A percentile compares a stretch with the other conserved stretches of the same genome.
Conservation (phyloP, 2,329 filamentous ascomycete species). For the Myotisia sp. region DNA sequence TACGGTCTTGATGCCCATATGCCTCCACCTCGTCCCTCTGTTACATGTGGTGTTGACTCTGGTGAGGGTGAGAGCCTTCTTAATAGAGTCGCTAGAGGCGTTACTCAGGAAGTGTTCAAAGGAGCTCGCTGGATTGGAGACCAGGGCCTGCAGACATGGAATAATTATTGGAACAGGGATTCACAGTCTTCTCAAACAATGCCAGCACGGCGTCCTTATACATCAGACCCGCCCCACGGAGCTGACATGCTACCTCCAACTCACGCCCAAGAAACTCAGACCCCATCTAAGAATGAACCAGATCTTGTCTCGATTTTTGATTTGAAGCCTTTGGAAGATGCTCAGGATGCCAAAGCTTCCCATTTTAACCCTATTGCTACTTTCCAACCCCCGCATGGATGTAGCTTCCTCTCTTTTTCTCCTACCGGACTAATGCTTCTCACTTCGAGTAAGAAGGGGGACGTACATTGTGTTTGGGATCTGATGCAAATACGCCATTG, state of each 20-base stretch:
- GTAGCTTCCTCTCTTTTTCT: constrained; percentile 36
- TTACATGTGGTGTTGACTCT: constrained; percentile 33
- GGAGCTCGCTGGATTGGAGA: constrained; percentile 37
- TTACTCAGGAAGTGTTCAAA: constrained; percentile 36
- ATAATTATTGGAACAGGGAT: constrained; percentile 37
- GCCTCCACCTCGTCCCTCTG: constrained; percentile 28
- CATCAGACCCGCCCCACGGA: constrained; percentile 13
- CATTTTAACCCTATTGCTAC: constrained; percentile 28
- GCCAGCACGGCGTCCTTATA: constrained; percentile 18
- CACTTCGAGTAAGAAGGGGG: constrained; percentile 36
- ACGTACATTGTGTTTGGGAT: constrained; percentile 39
- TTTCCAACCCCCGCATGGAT: constrained; percentile 36
- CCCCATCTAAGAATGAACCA: constrained; percentile 24
- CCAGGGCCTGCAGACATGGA: constrained; percentile 37
- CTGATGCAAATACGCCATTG: constrained; percentile 35
- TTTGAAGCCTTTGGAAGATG: constrained; percentile 30
- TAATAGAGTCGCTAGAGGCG: constrained; percentile 34
- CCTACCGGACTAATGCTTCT: constrained; percentile 35
- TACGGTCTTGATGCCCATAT: constrained; percentile 30
- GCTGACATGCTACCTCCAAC: constrained; percentile 33
- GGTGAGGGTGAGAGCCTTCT: constrained; percentile 35
- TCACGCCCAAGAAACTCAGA: constrained; percentile 29
- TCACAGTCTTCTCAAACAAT: constrained; percentile 17
- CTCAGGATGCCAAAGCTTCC: constrained; percentile 22
- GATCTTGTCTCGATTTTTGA: constrained; percentile 35